Evolutionary conservation across 768 basidiomycete species (phyloP).

Genomic region (Terana coerulea): DNA sequence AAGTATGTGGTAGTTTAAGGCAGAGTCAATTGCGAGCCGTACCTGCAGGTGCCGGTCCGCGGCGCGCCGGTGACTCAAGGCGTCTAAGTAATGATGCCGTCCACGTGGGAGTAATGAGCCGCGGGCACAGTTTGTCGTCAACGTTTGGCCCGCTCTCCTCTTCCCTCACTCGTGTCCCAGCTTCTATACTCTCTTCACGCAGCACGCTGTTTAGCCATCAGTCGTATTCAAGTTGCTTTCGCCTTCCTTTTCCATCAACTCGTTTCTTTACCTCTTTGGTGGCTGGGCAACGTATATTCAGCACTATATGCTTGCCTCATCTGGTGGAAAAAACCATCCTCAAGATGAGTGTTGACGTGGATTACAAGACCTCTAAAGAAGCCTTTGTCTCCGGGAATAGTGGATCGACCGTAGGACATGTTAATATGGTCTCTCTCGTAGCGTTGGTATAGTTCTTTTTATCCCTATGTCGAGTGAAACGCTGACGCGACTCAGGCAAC

Average conservation of each 20-base stretch:
- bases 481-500: conserved; percentile 50
- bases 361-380: conserved; percentile 79
- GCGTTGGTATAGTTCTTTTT: conserved; percentile 47
- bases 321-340: not conserved
- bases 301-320: not conserved
- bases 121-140: no score
- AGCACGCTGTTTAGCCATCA: no score
- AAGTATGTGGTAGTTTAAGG: no score
- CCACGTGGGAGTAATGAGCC: no score
- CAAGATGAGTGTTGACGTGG: conserved; percentile 4
- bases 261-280: not conserved
- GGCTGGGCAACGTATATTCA: not conserved
- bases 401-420: conserved; percentile 64
- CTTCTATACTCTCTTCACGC: no score
- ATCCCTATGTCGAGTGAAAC: not conserved
- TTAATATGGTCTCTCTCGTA: conserved; percentile 65
- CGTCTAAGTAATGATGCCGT: no score
- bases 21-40: no score
- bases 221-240: no score
- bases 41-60: no score
- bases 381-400: conserved; percentile 72
- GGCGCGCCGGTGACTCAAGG: no score
- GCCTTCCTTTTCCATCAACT: not conserved
- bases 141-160: no score
- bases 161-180: no score